A percentile compares a stretch with the other conserved stretches of the same genome.
These are phyloP conservation scores for Populus trichocarpa DNA, from an alignment of 441 rosid species.

Conservation along the genomic window DNA sequence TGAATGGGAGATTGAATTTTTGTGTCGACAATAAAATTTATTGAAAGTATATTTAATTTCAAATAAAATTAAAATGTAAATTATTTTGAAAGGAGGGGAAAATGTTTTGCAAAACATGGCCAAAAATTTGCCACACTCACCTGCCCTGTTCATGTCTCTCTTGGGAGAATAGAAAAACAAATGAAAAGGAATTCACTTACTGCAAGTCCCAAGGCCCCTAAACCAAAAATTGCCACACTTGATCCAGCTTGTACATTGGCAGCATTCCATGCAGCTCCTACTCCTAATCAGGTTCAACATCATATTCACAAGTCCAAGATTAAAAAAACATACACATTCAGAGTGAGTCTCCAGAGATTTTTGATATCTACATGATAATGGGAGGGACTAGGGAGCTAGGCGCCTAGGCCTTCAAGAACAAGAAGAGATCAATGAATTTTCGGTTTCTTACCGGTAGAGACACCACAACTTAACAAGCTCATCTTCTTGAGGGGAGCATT, in stretches of 20 bases:
- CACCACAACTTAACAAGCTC: slow-evolving; percentile 42
- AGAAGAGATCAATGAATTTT: neutral
- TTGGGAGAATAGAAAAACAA: neutral
- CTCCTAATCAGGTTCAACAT: slow-evolving; percentile 20
- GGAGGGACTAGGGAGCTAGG: neutral
- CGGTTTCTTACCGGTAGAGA: slow-evolving; percentile 32
- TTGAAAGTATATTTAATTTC: neutral
- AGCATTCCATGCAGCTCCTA: slow-evolving; percentile 43
- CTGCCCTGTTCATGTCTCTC: neutral
- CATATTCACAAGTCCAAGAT: neutral
- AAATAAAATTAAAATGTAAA: neutral
- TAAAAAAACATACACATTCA: neutral
- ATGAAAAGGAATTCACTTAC: slow-evolving; percentile 14
- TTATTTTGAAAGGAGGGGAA: neutral
- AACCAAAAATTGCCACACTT: slow-evolving; percentile 41
- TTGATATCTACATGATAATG: neutral
- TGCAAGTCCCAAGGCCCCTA: slow-evolving; percentile 54
- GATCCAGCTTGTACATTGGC: slow-evolving; percentile 41
- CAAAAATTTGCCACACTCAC: neutral
- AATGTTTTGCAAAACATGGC: neutral
- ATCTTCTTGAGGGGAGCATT: slow-evolving; percentile 45
- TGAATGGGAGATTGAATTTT: neutral
- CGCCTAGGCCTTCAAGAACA: neutral
- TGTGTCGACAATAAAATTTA: neutral
- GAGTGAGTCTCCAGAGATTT: neutral